These are phyloP conservation scores for Gastrolobium villosum DNA, from an alignment of 306 rosid species.

Conservation along the genomic window DNA sequence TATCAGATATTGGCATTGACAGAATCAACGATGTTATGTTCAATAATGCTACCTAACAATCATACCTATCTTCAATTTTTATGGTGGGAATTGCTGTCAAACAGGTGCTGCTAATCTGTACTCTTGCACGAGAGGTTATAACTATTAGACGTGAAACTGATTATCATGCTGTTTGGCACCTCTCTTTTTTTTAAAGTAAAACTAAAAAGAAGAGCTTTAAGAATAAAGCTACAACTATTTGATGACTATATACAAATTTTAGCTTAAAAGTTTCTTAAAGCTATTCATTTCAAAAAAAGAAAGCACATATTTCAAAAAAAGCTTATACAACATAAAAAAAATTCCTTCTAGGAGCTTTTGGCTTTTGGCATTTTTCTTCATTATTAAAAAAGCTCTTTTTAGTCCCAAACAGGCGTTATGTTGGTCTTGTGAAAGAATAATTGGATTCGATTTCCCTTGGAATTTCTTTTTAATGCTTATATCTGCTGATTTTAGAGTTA, in stretches of 20 bases:
- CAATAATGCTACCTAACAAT: conserved; percentile 46
- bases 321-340: too few species aligned
- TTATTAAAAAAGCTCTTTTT: too few species aligned
- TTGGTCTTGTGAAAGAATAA: conserved; percentile 31
- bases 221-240: too few species aligned
- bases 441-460: background rate
- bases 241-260: too few species aligned
- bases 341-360: too few species aligned
- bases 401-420: too few species aligned
- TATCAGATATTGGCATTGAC: conserved; percentile 72
- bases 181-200: too few species aligned
- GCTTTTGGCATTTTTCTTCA: too few species aligned
- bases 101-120: conserved; percentile 20
- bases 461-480: background rate
- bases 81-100: conserved; percentile 3
- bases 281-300: too few species aligned
- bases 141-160: conserved; percentile 23
- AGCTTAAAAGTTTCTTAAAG: too few species aligned
- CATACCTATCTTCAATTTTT: background rate
- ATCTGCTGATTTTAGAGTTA: background rate
- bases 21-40: conserved; percentile 80
- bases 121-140: conserved; percentile 12
- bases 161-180: background rate
- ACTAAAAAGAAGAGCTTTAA: too few species aligned
- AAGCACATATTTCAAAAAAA: too few species aligned